phyloP scores from a whole-genome alignment of 192 early-diverging fungal genomes.

The Entomortierella lignicola region DNA sequence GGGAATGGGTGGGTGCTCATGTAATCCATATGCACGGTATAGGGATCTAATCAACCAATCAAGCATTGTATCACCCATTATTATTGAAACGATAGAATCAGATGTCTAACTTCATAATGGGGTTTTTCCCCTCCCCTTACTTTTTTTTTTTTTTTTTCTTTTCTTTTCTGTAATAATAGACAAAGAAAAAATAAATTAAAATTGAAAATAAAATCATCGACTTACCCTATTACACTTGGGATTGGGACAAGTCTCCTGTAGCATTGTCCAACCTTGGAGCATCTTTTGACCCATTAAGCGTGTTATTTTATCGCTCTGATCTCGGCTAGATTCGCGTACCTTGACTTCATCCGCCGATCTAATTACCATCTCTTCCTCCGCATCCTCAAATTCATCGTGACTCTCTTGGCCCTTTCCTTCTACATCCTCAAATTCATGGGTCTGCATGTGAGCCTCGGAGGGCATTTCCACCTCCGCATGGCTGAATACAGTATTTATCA shows the following conservation, averaged over 20 bases:
- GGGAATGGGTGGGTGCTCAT: too few relatives aligned
- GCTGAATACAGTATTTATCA: slow-evolving; percentile 3
- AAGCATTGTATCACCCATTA: too few relatives aligned
- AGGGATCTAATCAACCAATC: too few relatives aligned
- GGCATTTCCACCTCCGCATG: neutral
- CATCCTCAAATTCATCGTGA: slow-evolving; percentile 43
- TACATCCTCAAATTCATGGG: neutral
- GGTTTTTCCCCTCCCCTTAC: too few relatives aligned
- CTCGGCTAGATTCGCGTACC: slow-evolving; percentile 5
- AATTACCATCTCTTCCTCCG: slow-evolving; percentile 14
- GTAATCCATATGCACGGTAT: too few relatives aligned
- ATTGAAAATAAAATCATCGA: neutral
- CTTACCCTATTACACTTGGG: slow-evolving; percentile 32
- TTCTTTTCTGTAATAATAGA: too few relatives aligned
- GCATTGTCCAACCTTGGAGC: slow-evolving; percentile 48
- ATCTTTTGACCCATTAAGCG: slow-evolving; percentile 38
- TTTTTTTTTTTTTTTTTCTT: slow-evolving; percentile 1
- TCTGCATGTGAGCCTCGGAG: neutral
- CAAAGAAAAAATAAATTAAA: neutral
- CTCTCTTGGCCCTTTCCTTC: slow-evolving; percentile 27
- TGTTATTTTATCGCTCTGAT: slow-evolving; percentile 13
- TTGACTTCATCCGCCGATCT: slow-evolving; percentile 4
- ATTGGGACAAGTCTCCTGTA: slow-evolving; percentile 43
- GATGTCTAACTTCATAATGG: too few relatives aligned
- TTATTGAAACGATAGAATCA: too few relatives aligned